Evolutionary conservation across 2,329 filamentous ascomycete genomes (phyloP), one percentile per base, ranked within the genome.

Genomic region (Microsporum canis): DNA sequence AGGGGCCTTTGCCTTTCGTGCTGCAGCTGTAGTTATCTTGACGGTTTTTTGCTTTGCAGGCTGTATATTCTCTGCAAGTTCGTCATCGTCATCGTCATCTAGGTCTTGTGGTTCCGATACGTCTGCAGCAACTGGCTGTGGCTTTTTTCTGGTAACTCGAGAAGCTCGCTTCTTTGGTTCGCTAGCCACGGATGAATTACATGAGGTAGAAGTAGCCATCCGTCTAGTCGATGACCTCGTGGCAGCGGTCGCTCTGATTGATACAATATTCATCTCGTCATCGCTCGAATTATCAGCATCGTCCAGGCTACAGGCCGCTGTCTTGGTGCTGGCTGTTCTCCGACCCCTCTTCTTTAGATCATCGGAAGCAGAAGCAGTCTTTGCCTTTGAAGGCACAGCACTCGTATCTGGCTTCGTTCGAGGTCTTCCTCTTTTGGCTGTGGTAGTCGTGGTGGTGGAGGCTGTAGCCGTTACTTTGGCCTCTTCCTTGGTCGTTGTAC

Each of bases 11-110:
- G 64, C 63, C 5, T 55, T 60, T 17, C 63, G 60, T 59, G 65
- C 61, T 2, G 63, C 53, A 1, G 65, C 23, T 17, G 57, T 61
- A 55, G 60, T 67, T 31, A 62, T 61, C 51, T 64, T 58, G 41
- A 65, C 57, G 8, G 65, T 10, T 38, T 63, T 66, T 27, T 59
- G 62, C 55, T 64, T 67, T 1, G 63, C 33, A 27, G 55, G 60
- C 17, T 59, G 51, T 23, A 36, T 23, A 23, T 23, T 43, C 33
- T 59, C 58, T 5, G 71, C 65, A 29, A 73, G 66, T 39, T 66
- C 65, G 56, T 69, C 68, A 39, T 68, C 64, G 41, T 71, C 68
- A 60, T 68, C 68, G 59, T 60, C 55, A 8, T 59, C 58, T 61
- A 33, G 23, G 4, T 63, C 36, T 2, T 57, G 33, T 12, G 14